Conservation (phyloP, 2,329 filamentous ascomycete genomes). For the Xylariaceae sp. region DNA sequence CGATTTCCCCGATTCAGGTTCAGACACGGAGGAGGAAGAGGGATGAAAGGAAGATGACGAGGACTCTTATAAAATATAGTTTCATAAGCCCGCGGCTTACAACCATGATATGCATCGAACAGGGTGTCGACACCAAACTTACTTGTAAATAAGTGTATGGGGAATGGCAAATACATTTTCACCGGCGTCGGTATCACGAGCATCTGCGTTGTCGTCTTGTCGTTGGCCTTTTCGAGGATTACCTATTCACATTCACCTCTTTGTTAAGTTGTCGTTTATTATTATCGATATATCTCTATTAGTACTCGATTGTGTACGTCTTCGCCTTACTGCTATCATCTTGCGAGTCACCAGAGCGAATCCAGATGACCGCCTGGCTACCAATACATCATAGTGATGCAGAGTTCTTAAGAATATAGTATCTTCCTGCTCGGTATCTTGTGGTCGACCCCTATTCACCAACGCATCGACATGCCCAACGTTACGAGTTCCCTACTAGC, state of each 20-base stretch:
- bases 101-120: constrained; percentile 1
- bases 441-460: too few species aligned
- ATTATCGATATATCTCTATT: neutral
- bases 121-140: neutral
- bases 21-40: constrained; percentile 16
- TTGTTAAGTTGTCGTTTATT: neutral
- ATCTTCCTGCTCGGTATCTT: too few species aligned
- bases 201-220: neutral
- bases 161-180: neutral
- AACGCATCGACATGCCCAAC: too few species aligned
- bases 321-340: too few species aligned
- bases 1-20: constrained; percentile 19
- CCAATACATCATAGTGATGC: too few species aligned
- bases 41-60: constrained; percentile 9
- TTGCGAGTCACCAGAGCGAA: too few species aligned
- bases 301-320: neutral
- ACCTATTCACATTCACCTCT: neutral
- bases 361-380: too few species aligned
- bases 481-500: too few species aligned
- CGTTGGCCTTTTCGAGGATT: constrained; percentile 4
- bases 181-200: neutral
- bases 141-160: neutral
- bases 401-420: too few species aligned
- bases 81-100: constrained; percentile 22
- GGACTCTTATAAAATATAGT: neutral